phyloP scores from a whole-genome alignment of 2,329 filamentous ascomycete species.

The Fusarium staphyleae region DNA sequence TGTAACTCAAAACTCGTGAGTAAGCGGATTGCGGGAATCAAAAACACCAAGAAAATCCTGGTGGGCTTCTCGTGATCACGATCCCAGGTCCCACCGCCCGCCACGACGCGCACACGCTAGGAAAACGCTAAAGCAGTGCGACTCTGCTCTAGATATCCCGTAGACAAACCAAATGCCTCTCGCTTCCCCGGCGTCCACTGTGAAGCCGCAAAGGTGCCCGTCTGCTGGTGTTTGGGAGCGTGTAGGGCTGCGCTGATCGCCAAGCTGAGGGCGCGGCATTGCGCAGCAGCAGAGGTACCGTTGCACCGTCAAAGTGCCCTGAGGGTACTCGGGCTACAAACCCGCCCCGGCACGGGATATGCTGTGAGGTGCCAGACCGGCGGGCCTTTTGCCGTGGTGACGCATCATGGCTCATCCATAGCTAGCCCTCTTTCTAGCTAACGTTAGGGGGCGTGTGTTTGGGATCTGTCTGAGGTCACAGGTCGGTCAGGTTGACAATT shows the following conservation, averaged over 20 bases:
- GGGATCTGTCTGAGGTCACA: constrained; percentile 10
- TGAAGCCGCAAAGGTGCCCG: constrained; percentile 13
- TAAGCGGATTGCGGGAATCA: constrained; percentile 25
- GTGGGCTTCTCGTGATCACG: constrained; percentile 15
- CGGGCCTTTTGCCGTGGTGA: constrained; percentile 18
- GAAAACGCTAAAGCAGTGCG: constrained; percentile 2
- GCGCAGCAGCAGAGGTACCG: constrained; percentile 9
- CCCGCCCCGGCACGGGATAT: constrained; percentile 24
- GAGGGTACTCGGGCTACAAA: background rate
- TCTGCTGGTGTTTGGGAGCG: background rate
- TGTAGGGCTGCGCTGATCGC: constrained; percentile 27
- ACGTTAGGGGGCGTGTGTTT: constrained; percentile 11
- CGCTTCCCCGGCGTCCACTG: constrained; percentile 9
- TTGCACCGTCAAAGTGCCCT: background rate
- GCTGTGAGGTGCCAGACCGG: constrained; percentile 18
- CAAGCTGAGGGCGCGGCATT: constrained; percentile 12
- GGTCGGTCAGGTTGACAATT: no score
- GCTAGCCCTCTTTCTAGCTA: no score
- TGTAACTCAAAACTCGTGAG: background rate
- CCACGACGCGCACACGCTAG: background rate
- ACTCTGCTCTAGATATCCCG: constrained; percentile 4
- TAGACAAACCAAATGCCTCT: no score
- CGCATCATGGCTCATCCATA: constrained; percentile 8
- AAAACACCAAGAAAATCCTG: constrained; percentile 7
- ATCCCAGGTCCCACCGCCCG: constrained; percentile 15